Conservation (phyloP, 2,329 filamentous ascomycete genomes). For the Paecilomyces sp. region DNA sequence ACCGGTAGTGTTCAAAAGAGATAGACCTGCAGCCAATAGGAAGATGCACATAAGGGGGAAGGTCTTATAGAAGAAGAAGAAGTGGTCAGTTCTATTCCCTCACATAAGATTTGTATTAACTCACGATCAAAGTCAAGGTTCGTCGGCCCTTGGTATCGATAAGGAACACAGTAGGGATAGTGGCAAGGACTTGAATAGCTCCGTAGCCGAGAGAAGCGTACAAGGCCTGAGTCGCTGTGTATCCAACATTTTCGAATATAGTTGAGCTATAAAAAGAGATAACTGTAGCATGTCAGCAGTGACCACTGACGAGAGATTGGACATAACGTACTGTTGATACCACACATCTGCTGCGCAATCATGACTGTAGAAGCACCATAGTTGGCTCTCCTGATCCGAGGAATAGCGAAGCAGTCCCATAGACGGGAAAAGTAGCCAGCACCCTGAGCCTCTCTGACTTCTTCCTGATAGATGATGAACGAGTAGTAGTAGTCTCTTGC, state of each 20-base stretch:
- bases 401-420: slow-evolving; percentile 34
- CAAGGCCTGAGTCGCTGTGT: slow-evolving; percentile 42
- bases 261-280: neutral
- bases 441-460: slow-evolving; percentile 49
- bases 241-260: slow-evolving; percentile 40
- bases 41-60: slow-evolving; percentile 57
- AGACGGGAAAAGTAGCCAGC: too few species aligned
- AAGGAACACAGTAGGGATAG: slow-evolving; percentile 56
- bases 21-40: slow-evolving; percentile 24
- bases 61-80: slow-evolving; percentile 52
- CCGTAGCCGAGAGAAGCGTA: slow-evolving; percentile 54
- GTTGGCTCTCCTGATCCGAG: slow-evolving; percentile 35
- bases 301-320: slow-evolving; percentile 44
- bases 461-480: slow-evolving; percentile 46
- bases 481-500: slow-evolving; percentile 38
- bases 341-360: too few species aligned
- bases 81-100: slow-evolving; percentile 26
- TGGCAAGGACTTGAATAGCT: slow-evolving; percentile 59
- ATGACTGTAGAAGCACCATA: too few species aligned
- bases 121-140: too few species aligned
- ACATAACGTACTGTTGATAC: too few species aligned
- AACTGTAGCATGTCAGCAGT: slow-evolving; percentile 30
- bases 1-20: too few species aligned
- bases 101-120: too few species aligned
- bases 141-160: slow-evolving; percentile 63